Conservation (phyloP, 129 eudicot genomes). For the Flaveria brownii region DNA sequence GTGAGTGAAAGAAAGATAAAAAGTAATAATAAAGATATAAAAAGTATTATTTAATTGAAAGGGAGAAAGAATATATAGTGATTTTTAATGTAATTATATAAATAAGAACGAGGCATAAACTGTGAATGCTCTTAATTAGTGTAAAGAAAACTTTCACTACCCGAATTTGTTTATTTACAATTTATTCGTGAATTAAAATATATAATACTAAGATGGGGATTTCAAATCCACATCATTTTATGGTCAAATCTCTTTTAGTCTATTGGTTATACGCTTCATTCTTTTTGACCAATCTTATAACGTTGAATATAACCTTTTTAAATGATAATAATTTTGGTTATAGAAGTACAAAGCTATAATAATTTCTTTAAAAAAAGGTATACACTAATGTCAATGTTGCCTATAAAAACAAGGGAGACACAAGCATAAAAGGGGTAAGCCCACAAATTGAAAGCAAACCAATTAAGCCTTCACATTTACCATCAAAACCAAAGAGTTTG, state of each 20-base stretch:
- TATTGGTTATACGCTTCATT: constrained; percentile 7
- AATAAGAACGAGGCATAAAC: too few relatives aligned
- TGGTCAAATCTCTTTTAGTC: constrained; percentile 1
- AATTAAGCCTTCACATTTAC: constrained; percentile 17
- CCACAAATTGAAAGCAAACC: constrained; percentile 30
- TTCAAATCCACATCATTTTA: background rate
- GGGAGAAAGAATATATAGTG: too few relatives aligned
- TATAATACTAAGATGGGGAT: background rate
- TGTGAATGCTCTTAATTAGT: too few relatives aligned
- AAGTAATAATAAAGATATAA: too few relatives aligned
- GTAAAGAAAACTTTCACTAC: too few relatives aligned
- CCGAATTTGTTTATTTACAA: too few relatives aligned
- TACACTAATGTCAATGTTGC: background rate
- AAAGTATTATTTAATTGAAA: too few relatives aligned
- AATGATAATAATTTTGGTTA: background rate
- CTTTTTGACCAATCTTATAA: background rate
- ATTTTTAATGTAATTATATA: too few relatives aligned
- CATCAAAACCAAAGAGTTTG: constrained; percentile 9
- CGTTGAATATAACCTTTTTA: background rate
- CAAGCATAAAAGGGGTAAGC: constrained; percentile 27
- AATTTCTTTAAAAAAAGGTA: background rate
- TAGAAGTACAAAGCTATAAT: background rate
- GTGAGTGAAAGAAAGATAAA: too few relatives aligned
- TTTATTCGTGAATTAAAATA: too few relatives aligned
- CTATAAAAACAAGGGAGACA: constrained; percentile 20